A percentile compares a stretch with the other conserved stretches of the same genome.
Evolutionary conservation across 2,329 filamentous ascomycete genomes (phyloP).

Genomic region (Plenodomus tracheiphilus): DNA sequence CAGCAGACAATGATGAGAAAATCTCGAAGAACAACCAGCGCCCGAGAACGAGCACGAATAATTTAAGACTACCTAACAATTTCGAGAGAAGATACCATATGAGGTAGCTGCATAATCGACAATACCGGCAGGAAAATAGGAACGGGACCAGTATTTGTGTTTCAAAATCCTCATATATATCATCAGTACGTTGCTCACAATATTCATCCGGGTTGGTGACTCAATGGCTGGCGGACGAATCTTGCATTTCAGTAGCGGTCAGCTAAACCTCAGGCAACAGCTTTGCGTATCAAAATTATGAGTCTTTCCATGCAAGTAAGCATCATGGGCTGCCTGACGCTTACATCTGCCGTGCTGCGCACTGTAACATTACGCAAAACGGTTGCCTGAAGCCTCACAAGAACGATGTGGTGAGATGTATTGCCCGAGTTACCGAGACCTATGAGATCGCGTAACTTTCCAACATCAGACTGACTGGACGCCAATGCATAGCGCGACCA

Average conservation of each 20-base stretch:
- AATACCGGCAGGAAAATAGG: too few relatives aligned
- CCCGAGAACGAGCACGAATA: neutral
- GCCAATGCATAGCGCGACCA: too few relatives aligned
- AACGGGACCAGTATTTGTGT: too few relatives aligned
- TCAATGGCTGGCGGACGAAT: neutral
- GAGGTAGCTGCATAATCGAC: too few relatives aligned
- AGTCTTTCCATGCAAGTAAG: neutral
- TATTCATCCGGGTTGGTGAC: neutral
- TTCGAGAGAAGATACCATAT: neutral
- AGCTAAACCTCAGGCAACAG: neutral
- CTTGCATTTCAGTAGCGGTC: neutral
- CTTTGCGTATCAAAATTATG: neutral
- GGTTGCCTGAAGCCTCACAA: neutral
- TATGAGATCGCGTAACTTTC: neutral
- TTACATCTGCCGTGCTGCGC: neutral
- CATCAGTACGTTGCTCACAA: too few relatives aligned
- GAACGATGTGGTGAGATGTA: too few relatives aligned
- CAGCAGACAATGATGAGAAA: constrained; percentile 7
- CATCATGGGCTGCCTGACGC: neutral
- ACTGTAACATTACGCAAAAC: neutral
- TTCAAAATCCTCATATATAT: too few relatives aligned
- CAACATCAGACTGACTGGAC: neutral
- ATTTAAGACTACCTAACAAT: too few relatives aligned
- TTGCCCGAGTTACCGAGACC: neutral
- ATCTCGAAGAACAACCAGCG: neutral